Evolutionary conservation across 129 eudicot genomes (phyloP).

Genomic region (Flaveria bidentis): DNA sequence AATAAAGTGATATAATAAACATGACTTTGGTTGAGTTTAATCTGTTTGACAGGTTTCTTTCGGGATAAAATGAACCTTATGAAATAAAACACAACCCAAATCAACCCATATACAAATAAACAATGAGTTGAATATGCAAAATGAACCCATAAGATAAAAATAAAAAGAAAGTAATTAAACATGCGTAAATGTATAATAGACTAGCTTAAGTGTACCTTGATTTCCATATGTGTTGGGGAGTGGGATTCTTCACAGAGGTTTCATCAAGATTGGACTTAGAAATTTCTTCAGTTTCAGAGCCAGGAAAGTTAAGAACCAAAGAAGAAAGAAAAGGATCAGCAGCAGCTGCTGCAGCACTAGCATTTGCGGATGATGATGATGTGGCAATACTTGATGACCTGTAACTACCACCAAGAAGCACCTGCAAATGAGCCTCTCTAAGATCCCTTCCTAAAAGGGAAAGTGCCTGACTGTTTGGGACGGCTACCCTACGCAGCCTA

Average conservation of each 20-base stretch:
- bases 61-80: background rate
- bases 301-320: constrained; percentile 64
- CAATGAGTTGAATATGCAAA: too few relatives aligned
- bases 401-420: constrained; percentile 68
- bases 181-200: background rate
- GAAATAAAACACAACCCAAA: background rate
- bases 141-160: background rate
- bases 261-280: constrained; percentile 73
- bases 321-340: constrained; percentile 79
- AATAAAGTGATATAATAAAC: background rate
- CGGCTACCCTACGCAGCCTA: constrained; percentile 69
- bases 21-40: background rate
- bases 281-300: constrained; percentile 72
- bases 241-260: constrained; percentile 34
- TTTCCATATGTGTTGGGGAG: constrained; percentile 67
- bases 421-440: constrained; percentile 90
- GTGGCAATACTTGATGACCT: constrained; percentile 46
- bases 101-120: background rate
- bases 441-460: constrained; percentile 85
- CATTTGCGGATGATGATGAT: constrained; percentile 28
- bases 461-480: constrained; percentile 77
- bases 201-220: constrained; percentile 50
- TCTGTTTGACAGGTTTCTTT: background rate
- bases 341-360: constrained; percentile 41
- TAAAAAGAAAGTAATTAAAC: background rate